phyloP scores from a whole-genome alignment of 2,329 filamentous ascomycete genomes.

The Stagonosporopsis rhizophila region DNA sequence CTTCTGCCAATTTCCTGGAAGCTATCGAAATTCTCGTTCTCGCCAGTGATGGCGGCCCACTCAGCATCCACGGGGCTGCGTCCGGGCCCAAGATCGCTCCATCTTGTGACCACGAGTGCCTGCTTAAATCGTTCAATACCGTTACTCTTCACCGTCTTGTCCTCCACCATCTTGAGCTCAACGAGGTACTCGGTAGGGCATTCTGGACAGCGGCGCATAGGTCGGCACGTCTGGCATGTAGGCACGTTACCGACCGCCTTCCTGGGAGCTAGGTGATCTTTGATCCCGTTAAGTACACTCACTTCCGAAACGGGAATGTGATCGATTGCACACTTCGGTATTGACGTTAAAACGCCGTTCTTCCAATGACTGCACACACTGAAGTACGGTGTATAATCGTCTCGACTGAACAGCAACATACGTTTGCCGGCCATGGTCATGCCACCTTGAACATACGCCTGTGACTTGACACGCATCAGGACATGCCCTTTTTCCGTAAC shows the following conservation, averaged over 20 bases:
- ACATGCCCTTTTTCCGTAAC: constrained; percentile 62
- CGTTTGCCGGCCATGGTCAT: constrained; percentile 61
- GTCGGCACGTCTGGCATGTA: constrained; percentile 63
- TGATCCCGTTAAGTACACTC: constrained; percentile 53
- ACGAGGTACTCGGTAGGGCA: constrained; percentile 69
- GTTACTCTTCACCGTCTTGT: constrained; percentile 52
- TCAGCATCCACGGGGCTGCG: constrained; percentile 57
- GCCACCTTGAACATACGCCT: constrained; percentile 57
- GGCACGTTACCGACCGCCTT: constrained; percentile 56
- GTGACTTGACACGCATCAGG: constrained; percentile 64
- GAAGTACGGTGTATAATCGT: constrained; percentile 69
- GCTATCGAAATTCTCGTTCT: constrained; percentile 58
- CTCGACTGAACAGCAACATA: constrained; percentile 64
- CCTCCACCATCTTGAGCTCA: constrained; percentile 66
- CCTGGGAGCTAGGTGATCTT: constrained; percentile 23
- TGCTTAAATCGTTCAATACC: constrained; percentile 62
- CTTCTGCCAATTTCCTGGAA: constrained; percentile 61
- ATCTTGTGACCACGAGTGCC: constrained; percentile 66
- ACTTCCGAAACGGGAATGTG: constrained; percentile 61
- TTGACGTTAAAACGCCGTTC: constrained; percentile 65
- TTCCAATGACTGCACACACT: constrained; percentile 69
- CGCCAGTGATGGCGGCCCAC: constrained; percentile 60
- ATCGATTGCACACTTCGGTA: constrained; percentile 66
- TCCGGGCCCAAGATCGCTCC: constrained; percentile 66
- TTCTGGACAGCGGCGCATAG: constrained; percentile 66